Evolutionary conservation across 225 moss, liverwort and hornwort species (phyloP).

Genomic region (Sphagnum tenellum): DNA sequence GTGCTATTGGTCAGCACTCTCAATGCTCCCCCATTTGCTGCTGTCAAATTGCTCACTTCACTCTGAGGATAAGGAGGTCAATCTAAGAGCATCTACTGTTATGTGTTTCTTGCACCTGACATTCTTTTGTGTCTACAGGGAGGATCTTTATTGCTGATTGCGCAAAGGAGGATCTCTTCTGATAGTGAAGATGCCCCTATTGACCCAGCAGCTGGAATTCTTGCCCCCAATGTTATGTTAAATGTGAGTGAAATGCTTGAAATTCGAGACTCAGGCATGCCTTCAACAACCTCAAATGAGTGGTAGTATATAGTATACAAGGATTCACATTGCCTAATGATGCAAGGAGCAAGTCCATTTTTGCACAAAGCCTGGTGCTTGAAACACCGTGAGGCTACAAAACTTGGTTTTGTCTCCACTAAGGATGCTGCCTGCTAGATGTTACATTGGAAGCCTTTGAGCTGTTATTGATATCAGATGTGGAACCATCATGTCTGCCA

Average conservation of each 20-base stretch:
- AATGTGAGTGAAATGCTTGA: slow-evolving; percentile 22
- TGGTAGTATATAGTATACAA: too few relatives aligned
- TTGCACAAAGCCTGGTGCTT: too few relatives aligned
- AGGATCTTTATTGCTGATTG: slow-evolving; percentile 43
- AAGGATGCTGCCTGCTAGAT: too few relatives aligned
- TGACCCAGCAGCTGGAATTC: slow-evolving; percentile 4
- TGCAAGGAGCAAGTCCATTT: too few relatives aligned
- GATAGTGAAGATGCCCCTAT: slow-evolving; percentile 29
- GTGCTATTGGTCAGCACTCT: too few relatives aligned
- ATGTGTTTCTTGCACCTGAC: too few relatives aligned
- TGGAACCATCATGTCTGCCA: too few relatives aligned
- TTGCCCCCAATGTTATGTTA: slow-evolving; percentile 6
- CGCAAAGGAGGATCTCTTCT: slow-evolving; percentile 31
- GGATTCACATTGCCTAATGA: too few relatives aligned
- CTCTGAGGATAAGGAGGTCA: not conserved
- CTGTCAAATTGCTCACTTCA: not conserved
- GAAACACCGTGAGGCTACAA: too few relatives aligned
- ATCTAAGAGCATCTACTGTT: slow-evolving; percentile 3
- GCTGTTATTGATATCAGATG: too few relatives aligned
- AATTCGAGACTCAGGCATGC: slow-evolving; percentile 17
- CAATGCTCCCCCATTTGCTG: not conserved
- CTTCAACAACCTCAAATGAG: not conserved
- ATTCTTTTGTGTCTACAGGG: slow-evolving; percentile 12
- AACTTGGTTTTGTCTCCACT: too few relatives aligned
- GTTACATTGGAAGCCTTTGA: too few relatives aligned